Evolutionary conservation across 164 flowering plant species (phyloP).

Genomic region (Nymphaea colorata): DNA sequence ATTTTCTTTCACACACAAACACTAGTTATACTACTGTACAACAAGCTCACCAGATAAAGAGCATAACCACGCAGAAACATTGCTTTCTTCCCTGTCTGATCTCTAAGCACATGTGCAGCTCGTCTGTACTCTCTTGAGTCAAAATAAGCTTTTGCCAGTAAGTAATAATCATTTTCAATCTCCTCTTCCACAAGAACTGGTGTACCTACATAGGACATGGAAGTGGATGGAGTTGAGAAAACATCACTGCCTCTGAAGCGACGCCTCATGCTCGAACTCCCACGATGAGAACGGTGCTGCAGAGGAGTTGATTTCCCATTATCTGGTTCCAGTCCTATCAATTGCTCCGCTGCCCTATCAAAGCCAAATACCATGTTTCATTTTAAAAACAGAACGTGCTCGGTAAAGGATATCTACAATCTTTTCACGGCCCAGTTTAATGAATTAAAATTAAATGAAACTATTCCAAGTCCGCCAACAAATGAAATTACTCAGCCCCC

Average conservation of each 20-base stretch:
- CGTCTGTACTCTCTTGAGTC: slow-evolving; percentile 82
- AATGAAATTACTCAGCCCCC: too few relatives aligned
- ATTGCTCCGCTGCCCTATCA: slow-evolving; percentile 89
- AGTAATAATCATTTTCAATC: slow-evolving; percentile 54
- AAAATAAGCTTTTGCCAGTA: slow-evolving; percentile 80
- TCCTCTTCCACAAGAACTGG: slow-evolving; percentile 56
- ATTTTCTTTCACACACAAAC: background rate
- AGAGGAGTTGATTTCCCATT: slow-evolving; percentile 56
- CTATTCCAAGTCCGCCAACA: too few relatives aligned
- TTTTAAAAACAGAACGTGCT: background rate
- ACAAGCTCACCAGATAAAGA: slow-evolving; percentile 57
- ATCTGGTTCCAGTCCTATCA: slow-evolving; percentile 87
- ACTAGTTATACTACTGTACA: background rate
- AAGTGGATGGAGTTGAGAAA: slow-evolving; percentile 48
- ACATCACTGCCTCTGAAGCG: slow-evolving; percentile 30
- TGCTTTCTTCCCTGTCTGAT: slow-evolving; percentile 70
- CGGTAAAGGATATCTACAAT: background rate
- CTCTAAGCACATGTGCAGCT: slow-evolving; percentile 86
- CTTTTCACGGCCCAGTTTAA: too few relatives aligned
- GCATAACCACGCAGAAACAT: slow-evolving; percentile 86
- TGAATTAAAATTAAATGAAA: too few relatives aligned
- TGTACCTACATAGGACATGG: slow-evolving; percentile 52
- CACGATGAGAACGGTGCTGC: slow-evolving; percentile 54
- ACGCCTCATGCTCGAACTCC: slow-evolving; percentile 58
- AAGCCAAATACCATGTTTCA: background rate